Conservation (phyloP, 2,329 filamentous ascomycete species). For the Pseudocercospora crystallina region DNA sequence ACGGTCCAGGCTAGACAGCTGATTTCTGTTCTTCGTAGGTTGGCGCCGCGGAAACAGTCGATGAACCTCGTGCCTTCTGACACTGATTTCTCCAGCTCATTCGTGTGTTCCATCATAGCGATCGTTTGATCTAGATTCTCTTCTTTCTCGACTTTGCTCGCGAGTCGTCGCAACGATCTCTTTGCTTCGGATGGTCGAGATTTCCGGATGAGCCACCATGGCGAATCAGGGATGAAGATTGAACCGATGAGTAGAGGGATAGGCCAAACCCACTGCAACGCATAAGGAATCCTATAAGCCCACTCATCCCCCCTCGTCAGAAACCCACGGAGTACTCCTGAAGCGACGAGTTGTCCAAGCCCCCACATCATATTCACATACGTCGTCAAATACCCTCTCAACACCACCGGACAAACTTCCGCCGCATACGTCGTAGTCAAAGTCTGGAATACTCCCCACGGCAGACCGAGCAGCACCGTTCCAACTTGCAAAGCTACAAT, state of each 20-base stretch:
- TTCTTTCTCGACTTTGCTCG: not conserved
- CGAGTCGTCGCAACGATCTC: constrained; percentile 1
- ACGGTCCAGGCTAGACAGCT: constrained; percentile 32
- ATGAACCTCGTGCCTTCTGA: constrained; percentile 29
- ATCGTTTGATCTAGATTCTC: constrained; percentile 23
- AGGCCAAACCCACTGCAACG: constrained; percentile 43
- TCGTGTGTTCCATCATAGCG: constrained; percentile 27
- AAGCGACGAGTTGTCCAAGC: constrained; percentile 58
- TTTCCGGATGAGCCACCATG: constrained; percentile 20
- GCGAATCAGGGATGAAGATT: constrained; percentile 30
- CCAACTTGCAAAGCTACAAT: constrained; percentile 32
- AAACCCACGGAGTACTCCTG: constrained; percentile 35
- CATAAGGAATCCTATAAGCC: constrained; percentile 44
- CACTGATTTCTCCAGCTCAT: constrained; percentile 32
- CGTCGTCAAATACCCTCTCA: constrained; percentile 59
- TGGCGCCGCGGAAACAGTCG: constrained; percentile 38
- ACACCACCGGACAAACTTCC: constrained; percentile 60
- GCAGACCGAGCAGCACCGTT: constrained; percentile 38
- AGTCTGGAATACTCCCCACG: constrained; percentile 32
- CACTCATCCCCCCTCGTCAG: constrained; percentile 26
- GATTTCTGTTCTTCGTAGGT: constrained; percentile 39
- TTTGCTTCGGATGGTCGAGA: not conserved
- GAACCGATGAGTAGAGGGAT: constrained; percentile 29
- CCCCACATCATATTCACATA: constrained; percentile 64
- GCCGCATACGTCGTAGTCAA: constrained; percentile 62